phyloP scores from a whole-genome alignment of 2,329 filamentous ascomycete genomes.

The Fusarium sterilihyphosum region DNA sequence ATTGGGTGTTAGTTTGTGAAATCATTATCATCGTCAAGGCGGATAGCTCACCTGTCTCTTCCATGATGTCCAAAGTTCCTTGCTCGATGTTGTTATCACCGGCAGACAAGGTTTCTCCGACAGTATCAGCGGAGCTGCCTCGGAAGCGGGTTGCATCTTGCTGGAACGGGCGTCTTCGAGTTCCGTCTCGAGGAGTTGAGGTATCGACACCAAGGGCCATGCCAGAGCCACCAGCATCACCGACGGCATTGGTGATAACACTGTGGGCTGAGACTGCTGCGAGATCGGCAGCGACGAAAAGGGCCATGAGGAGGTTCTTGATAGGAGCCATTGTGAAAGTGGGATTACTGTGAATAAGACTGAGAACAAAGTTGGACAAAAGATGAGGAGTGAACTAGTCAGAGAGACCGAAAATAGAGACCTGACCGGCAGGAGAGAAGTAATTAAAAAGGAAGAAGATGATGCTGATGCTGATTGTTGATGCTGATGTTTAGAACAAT shows the following conservation, averaged over 20 bases:
- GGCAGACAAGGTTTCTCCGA: neutral
- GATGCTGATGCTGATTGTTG: neutral
- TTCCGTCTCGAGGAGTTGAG: constrained; percentile 69
- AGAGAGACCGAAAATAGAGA: neutral
- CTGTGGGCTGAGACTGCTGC: constrained; percentile 8
- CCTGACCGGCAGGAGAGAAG: constrained; percentile 14
- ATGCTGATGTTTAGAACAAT: neutral
- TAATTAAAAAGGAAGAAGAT: neutral
- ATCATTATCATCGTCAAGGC: fast-evolving
- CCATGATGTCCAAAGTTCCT: constrained; percentile 58
- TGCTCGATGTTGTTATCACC: constrained; percentile 14
- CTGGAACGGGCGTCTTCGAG: constrained; percentile 69
- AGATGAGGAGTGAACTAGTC: neutral
- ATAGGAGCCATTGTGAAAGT: constrained; percentile 1
- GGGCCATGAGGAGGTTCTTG: constrained; percentile 2
- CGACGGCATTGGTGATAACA: constrained; percentile 50
- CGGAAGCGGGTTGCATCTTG: constrained; percentile 60
- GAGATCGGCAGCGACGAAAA: constrained; percentile 15
- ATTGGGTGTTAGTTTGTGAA: neutral
- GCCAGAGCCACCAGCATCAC: constrained; percentile 66
- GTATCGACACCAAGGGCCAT: constrained; percentile 62
- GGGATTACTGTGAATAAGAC: neutral
- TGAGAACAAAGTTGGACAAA: neutral
- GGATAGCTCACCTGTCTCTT: constrained; percentile 58
- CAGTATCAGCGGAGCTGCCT: neutral